phyloP scores from a whole-genome alignment of 768 basidiomycete species.

The Tylopilus felleus region DNA sequence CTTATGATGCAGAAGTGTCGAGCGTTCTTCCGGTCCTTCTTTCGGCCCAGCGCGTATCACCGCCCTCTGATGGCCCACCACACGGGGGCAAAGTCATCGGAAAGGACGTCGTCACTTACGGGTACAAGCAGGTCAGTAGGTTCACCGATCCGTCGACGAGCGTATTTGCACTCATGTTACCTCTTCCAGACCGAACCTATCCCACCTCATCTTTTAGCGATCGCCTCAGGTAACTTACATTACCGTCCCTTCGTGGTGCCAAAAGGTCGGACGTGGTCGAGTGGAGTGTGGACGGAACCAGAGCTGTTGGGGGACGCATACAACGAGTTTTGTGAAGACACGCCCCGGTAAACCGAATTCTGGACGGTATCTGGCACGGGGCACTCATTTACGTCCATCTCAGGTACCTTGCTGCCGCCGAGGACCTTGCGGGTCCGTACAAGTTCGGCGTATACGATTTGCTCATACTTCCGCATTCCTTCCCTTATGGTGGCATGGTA shows the following conservation, averaged over 20 bases:
- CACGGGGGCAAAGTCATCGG: constrained; percentile 76
- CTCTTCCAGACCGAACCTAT: constrained; percentile 70
- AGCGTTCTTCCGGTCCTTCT: constrained; percentile 84
- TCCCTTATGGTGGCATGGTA: constrained; percentile 92
- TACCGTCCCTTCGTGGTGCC: constrained; percentile 63
- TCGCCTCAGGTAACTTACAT: constrained; percentile 79
- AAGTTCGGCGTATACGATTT: constrained; percentile 87
- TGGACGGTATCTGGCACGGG: too few species aligned
- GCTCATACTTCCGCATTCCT: constrained; percentile 84
- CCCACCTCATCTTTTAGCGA: constrained; percentile 89
- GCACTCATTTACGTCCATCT: not conserved
- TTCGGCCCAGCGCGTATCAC: constrained; percentile 78
- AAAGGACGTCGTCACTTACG: constrained; percentile 68
- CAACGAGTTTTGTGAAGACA: constrained; percentile 89
- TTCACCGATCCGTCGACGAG: not conserved
- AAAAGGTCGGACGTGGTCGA: constrained; percentile 69
- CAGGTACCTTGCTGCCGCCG: constrained; percentile 72
- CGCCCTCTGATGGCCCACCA: constrained; percentile 62
- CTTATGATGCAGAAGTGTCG: constrained; percentile 76
- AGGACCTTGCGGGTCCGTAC: constrained; percentile 72
- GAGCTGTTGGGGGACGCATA: constrained; percentile 70
- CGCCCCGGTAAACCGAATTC: constrained; percentile 69
- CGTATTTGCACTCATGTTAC: not conserved
- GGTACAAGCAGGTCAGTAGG: constrained; percentile 67
- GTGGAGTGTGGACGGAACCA: constrained; percentile 91